Evolutionary conservation across 1,139 yeast genomes (phyloP).

Genomic region (Diutina ranongensis): DNA sequence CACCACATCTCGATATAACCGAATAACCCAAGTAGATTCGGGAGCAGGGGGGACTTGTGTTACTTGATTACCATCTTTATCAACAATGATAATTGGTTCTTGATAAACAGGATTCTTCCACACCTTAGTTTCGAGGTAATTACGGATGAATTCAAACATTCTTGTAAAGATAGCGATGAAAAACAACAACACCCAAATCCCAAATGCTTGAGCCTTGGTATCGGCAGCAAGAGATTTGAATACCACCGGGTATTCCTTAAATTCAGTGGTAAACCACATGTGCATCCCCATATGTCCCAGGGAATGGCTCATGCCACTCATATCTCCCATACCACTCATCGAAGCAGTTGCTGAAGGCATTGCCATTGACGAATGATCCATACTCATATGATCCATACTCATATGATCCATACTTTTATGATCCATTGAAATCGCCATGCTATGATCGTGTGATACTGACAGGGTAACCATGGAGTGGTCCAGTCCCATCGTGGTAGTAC

Average conservation of each 20-base stretch:
- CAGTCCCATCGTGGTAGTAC: not conserved
- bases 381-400: not conserved
- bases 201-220: slow-evolving; percentile 53
- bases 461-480: not conserved
- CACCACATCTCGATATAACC: slow-evolving; percentile 38
- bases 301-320: slow-evolving; percentile 7
- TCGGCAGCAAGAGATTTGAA: slow-evolving; percentile 42
- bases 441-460: no score
- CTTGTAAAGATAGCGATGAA: slow-evolving; percentile 46
- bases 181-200: slow-evolving; percentile 53
- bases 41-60: not conserved
- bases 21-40: no score
- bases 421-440: no score
- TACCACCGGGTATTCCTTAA: slow-evolving; percentile 45
- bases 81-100: not conserved
- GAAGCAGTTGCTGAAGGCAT: no score
- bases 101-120: slow-evolving; percentile 29
- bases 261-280: slow-evolving; percentile 42
- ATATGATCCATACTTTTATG: not conserved
- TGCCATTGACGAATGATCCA: not conserved
- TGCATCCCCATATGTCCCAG: slow-evolving; percentile 33
- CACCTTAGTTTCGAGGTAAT: slow-evolving; percentile 56
- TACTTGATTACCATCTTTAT: not conserved
- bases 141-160: slow-evolving; percentile 44
- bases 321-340: not conserved